phyloP scores from a whole-genome alignment of 1,284 basidiomycete genomes.

The Heterobasidion annosum region DNA sequence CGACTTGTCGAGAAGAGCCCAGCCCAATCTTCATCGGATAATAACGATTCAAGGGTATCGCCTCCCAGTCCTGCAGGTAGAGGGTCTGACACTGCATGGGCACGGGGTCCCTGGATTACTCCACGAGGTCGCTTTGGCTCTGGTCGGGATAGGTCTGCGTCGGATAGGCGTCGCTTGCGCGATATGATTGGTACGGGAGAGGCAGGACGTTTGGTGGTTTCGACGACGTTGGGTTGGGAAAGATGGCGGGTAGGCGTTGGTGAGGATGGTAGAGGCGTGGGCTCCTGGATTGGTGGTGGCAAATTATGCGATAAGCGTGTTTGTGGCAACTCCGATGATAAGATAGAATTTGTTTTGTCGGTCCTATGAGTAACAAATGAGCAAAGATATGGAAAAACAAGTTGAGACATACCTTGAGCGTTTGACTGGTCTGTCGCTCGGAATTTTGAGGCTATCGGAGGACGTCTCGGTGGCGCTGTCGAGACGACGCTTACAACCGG shows the following conservation, averaged over 20 bases:
- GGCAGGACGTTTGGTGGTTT: not conserved
- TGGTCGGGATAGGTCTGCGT: not conserved
- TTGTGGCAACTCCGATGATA: too few relatives aligned
- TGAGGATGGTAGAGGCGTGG: not conserved
- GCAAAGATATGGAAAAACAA: not conserved
- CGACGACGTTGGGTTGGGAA: not conserved
- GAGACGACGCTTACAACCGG: conserved; percentile 6
- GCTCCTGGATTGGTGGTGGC: too few relatives aligned
- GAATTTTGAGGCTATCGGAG: not conserved
- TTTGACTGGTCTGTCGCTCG: not conserved
- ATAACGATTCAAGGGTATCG: not conserved
- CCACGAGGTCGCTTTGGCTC: not conserved
- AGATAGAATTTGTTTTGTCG: not conserved
- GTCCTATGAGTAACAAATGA: not conserved
- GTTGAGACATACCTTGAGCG: not conserved
- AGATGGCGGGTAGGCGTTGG: not conserved
- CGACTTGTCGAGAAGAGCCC: not conserved
- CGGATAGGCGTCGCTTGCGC: conserved; percentile 3
- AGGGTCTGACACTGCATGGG: not conserved
- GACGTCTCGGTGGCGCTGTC: not conserved
- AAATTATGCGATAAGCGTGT: too few relatives aligned
- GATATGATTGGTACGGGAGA: not conserved
- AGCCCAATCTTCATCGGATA: not conserved
- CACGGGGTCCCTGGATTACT: not conserved
- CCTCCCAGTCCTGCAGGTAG: not conserved